Evolutionary conservation across 2,329 filamentous ascomycete species (phyloP), one percentile per base, ranked within the genome.

Genomic region (Penicillium sp.): DNA sequence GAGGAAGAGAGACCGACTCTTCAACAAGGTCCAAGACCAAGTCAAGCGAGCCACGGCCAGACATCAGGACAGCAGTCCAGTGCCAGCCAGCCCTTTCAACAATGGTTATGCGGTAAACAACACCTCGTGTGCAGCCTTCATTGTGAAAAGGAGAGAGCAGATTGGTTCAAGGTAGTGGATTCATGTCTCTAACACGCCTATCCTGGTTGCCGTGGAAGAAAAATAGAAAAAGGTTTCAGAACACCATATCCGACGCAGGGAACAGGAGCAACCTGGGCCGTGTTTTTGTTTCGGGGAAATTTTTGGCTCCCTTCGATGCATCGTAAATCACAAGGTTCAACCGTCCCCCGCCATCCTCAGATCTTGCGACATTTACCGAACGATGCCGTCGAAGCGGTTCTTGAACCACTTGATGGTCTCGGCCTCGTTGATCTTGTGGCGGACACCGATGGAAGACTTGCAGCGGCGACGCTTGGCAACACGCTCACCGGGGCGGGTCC

Each of bases 381-480:
- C 89, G 74, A 97, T 97, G 74, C 91, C 93, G 74, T 97, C 89
- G 84, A 95, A 96, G 77, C 89, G 85, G 74, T 81, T 84, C 81
- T 87, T 87, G 82, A 86, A 98, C 93, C 93, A 98, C 81, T 90
- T 95, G 79, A 97, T 78, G 69, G 90, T 96, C 84, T 98, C 93
- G 59, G 82, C 77, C 71, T 89, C 86, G 84, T 83, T 88, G 84
- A 98, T 95, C 72, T 84, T 83, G 87, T 98, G 93, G 76, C 76
- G 80, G 70, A 87, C 73, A 71, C 93, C 93, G 71, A 98, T 85
- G 69, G 76, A 81, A 79, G 83, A 80, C 84, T 94, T 87, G 78
- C 79, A 84, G 70, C 91, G 89, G 74, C 91, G 86, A 72, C 93
- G 89, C 81, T 89, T 91, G 74, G 88, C 86, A 73, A 98, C 89